Conservation (phyloP, 768 basidiomycete genomes). For the Bullera alba region DNA sequence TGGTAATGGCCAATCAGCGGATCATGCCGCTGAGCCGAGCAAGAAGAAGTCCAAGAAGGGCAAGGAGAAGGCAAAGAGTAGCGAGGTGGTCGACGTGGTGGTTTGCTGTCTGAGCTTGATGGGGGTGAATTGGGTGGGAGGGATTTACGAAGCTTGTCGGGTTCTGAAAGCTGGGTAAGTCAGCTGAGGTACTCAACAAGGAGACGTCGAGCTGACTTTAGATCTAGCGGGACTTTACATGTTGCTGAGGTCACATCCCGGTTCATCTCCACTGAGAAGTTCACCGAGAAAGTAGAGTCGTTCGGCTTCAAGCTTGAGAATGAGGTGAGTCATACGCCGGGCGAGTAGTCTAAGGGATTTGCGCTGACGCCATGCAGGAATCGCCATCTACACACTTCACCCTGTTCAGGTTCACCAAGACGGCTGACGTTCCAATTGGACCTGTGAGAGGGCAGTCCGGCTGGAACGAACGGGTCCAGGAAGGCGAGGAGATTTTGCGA, state of each 20-base stretch:
- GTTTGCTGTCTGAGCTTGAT: slow-evolving; percentile 94
- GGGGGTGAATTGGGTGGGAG: slow-evolving; percentile 92
- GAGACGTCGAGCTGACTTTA: background rate
- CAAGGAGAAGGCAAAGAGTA: slow-evolving; percentile 50
- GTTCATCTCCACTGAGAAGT: slow-evolving; percentile 40
- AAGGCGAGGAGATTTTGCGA: slow-evolving; percentile 44
- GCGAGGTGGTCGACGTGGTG: slow-evolving; percentile 78
- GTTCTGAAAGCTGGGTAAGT: slow-evolving; percentile 74
- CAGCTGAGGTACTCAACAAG: background rate
- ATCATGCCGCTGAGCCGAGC: background rate
- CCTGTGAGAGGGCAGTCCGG: slow-evolving; percentile 29
- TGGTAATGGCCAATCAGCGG: slow-evolving; percentile 7
- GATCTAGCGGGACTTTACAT: slow-evolving; percentile 37
- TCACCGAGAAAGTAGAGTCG: slow-evolving; percentile 38
- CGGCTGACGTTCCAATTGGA: slow-evolving; percentile 30
- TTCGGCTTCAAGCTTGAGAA: slow-evolving; percentile 43
- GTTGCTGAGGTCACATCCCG: slow-evolving; percentile 47
- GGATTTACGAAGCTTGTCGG: slow-evolving; percentile 81
- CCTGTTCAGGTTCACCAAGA: slow-evolving; percentile 42
- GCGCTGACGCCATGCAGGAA: slow-evolving; percentile 14
- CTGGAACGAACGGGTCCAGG: slow-evolving; percentile 39
- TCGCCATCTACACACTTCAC: slow-evolving; percentile 47
- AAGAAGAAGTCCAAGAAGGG: slow-evolving; percentile 49
- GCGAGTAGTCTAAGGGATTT: background rate
- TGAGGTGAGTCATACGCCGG: slow-evolving; percentile 18